Percentiles rank a stretch among this genome's conserved stretches.
phyloP scores from a whole-genome alignment of 2,329 filamentous ascomycete species.

The Ustilaginoidea virens region DNA sequence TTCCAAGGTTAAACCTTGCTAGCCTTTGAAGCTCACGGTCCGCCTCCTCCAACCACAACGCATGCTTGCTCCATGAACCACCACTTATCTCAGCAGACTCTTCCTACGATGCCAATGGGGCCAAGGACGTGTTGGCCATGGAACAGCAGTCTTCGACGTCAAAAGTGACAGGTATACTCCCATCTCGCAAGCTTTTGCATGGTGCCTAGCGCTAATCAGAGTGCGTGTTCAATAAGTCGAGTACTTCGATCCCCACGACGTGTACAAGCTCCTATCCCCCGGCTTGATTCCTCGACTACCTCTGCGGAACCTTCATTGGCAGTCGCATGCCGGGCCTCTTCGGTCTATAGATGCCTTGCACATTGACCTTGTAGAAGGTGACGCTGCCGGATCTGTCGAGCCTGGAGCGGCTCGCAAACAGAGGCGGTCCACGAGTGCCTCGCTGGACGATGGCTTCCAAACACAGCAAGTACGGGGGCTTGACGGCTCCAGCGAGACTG shows the following conservation, averaged over 20 bases:
- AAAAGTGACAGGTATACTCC: slow-evolving; percentile 54
- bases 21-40: too few species aligned
- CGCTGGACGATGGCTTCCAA: slow-evolving; percentile 43
- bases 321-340: slow-evolving; percentile 78
- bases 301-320: slow-evolving; percentile 88
- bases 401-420: slow-evolving; percentile 13
- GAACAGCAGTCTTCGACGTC: slow-evolving; percentile 55
- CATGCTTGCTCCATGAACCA: too few species aligned
- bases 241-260: slow-evolving; percentile 83
- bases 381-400: slow-evolving; percentile 27
- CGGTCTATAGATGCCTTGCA: slow-evolving; percentile 89
- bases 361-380: slow-evolving; percentile 64
- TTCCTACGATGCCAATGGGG: slow-evolving; percentile 16
- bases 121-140: slow-evolving; percentile 27
- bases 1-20: too few species aligned
- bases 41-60: too few species aligned
- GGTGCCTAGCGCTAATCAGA: too few species aligned
- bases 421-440: slow-evolving; percentile 18
- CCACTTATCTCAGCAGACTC: too few species aligned
- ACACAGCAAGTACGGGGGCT: slow-evolving; percentile 35
- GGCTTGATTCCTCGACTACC: slow-evolving; percentile 68
- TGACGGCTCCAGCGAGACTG: slow-evolving; percentile 20
- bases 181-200: too few species aligned
- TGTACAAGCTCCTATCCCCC: slow-evolving; percentile 70
- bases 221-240: too few species aligned